phyloP scores from a whole-genome alignment of 2,329 filamentous ascomycete species.

The Ophiostoma quercus region DNA sequence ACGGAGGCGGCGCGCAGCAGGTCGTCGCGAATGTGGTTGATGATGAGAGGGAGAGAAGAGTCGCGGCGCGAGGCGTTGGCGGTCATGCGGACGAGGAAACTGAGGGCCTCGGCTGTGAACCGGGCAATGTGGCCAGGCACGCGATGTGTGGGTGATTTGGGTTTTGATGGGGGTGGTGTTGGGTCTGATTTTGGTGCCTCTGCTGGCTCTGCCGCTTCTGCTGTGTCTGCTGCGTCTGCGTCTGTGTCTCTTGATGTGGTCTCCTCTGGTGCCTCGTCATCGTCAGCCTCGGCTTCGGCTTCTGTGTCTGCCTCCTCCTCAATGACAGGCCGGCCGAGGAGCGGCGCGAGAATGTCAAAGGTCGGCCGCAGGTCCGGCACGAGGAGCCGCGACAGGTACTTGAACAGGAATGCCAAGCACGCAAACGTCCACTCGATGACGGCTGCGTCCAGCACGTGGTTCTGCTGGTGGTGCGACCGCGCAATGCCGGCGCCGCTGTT shows the following conservation, averaged over 20 bases:
- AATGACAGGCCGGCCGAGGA: slow-evolving; percentile 66
- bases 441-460: slow-evolving; percentile 69
- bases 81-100: slow-evolving; percentile 86
- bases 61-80: slow-evolving; percentile 67
- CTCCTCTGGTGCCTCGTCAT: not conserved
- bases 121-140: slow-evolving; percentile 83
- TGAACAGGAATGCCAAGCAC: slow-evolving; percentile 91
- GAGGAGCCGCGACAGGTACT: slow-evolving; percentile 84
- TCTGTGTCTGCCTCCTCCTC: not conserved
- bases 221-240: not conserved
- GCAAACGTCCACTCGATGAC: slow-evolving; percentile 98
- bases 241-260: not conserved
- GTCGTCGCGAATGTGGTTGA: slow-evolving; percentile 67
- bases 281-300: not conserved
- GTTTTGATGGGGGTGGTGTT: not conserved
- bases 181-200: not conserved
- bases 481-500: slow-evolving; percentile 24
- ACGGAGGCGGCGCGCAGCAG: slow-evolving; percentile 30
- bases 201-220: not conserved
- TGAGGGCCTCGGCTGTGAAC: slow-evolving; percentile 91
- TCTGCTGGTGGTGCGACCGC: slow-evolving; percentile 32
- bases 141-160: slow-evolving; percentile 34
- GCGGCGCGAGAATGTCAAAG: slow-evolving; percentile 73
- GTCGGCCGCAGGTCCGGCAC: slow-evolving; percentile 81
- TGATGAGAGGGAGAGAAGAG: slow-evolving; percentile 62